Evolutionary conservation across 441 rosid genomes (phyloP).

Genomic region (Melastoma candidum): DNA sequence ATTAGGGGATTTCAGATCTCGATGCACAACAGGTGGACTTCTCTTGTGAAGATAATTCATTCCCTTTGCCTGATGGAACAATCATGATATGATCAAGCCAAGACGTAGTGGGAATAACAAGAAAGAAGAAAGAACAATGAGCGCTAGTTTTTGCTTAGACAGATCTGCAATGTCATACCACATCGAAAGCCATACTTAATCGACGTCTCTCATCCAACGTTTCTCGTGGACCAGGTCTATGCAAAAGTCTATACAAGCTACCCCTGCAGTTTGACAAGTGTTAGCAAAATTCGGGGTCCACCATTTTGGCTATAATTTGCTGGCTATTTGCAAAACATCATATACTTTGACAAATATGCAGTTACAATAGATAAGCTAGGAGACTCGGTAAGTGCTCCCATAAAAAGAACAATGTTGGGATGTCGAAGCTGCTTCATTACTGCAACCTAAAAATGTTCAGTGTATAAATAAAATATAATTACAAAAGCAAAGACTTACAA

Average conservation of each 20-base stretch:
- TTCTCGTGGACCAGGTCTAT: slow-evolving; percentile 75
- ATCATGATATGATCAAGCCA: not conserved
- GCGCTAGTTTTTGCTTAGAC: not conserved
- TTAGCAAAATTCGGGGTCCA: not conserved
- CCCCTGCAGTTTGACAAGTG: slow-evolving; percentile 54
- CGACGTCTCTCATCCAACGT: slow-evolving; percentile 85
- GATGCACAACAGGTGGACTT: slow-evolving; percentile 94
- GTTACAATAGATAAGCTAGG: slow-evolving; percentile 96
- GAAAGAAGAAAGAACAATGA: not conserved
- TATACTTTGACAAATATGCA: slow-evolving; percentile 89
- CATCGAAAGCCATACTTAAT: slow-evolving; percentile 95
- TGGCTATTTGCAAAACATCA: slow-evolving; percentile 10
- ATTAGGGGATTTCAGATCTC: slow-evolving; percentile 97
- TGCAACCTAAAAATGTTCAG: slow-evolving; percentile 51
- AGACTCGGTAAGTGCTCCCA: slow-evolving; percentile 98
- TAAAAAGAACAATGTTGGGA: slow-evolving; percentile 98
- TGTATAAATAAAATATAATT: not conserved
- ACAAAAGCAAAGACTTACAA: not conserved
- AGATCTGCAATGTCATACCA: slow-evolving; percentile 42
- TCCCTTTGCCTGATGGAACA: slow-evolving; percentile 75
- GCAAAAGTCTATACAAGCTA: slow-evolving; percentile 91
- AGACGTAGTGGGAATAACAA: not conserved
- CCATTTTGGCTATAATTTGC: not conserved
- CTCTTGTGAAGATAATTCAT: slow-evolving; percentile 97
- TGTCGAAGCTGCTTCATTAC: slow-evolving; percentile 97